Percentiles rank a stretch among this genome's conserved stretches.
Evolutionary conservation across 2,329 filamentous ascomycete species (phyloP).

Genomic region (Hypoxylon sp.): DNA sequence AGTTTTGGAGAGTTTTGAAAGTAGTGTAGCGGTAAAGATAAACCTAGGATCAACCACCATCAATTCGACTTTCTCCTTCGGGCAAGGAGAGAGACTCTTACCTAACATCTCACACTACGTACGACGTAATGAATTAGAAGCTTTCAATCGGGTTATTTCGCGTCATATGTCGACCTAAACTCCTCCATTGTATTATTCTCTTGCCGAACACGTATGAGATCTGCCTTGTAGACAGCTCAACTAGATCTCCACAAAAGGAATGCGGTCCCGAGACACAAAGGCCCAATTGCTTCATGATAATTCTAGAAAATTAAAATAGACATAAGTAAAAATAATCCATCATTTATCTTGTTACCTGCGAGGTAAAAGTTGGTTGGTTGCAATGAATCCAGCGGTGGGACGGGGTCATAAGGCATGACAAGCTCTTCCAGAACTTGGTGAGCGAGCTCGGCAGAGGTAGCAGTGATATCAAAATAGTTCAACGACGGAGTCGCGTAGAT

Average conservation of each 20-base stretch:
- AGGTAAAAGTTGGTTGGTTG: slow-evolving; percentile 37
- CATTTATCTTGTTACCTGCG: slow-evolving; percentile 30
- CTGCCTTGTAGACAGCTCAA: slow-evolving; percentile 42
- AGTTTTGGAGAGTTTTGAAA: slow-evolving; percentile 21
- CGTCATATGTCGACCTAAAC: slow-evolving; percentile 38
- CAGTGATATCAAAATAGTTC: slow-evolving; percentile 34
- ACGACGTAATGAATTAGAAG: slow-evolving; percentile 35
- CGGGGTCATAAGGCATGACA: slow-evolving; percentile 32
- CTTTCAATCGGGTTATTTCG: slow-evolving; percentile 41
- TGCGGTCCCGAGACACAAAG: slow-evolving; percentile 38
- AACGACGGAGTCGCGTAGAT: slow-evolving; percentile 32
- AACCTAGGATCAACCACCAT: slow-evolving; percentile 33
- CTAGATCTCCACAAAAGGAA: slow-evolving; percentile 46
- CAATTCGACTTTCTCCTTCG: slow-evolving; percentile 42
- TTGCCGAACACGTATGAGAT: slow-evolving; percentile 46
- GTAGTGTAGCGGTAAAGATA: slow-evolving; percentile 36
- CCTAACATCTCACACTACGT: slow-evolving; percentile 27
- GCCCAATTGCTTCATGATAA: slow-evolving; percentile 34
- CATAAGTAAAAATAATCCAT: slow-evolving; percentile 24
- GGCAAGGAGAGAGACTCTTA: slow-evolving; percentile 40
- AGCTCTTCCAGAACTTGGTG: slow-evolving; percentile 37
- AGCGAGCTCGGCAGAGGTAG: slow-evolving; percentile 29
- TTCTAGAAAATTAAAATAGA: slow-evolving; percentile 21
- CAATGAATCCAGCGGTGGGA: slow-evolving; percentile 30
- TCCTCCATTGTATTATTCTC: slow-evolving; percentile 24